phyloP scores from a whole-genome alignment of 148 eudicot species.

The Fagopyrum homotropicum region DNA sequence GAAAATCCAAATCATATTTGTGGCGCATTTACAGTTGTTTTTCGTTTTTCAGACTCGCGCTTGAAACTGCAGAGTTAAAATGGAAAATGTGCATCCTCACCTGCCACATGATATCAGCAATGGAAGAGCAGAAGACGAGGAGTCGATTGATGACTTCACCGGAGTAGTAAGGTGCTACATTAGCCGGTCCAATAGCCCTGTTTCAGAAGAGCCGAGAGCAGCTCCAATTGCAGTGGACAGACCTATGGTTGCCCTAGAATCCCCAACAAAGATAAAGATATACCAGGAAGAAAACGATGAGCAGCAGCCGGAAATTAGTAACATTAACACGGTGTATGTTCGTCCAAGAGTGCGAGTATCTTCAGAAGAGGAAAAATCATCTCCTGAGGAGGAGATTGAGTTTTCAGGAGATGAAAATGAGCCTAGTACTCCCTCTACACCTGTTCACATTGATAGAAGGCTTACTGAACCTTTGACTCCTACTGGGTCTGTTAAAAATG shows the following conservation, averaged over 20 bases:
- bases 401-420: constrained; percentile 10
- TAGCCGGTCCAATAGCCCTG: background rate
- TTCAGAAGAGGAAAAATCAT: constrained; percentile 3
- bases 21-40: background rate
- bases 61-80: background rate
- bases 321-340: background rate
- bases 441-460: constrained; percentile 28
- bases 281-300: background rate
- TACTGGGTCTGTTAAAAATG: constrained; percentile 79
- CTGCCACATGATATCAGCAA: background rate
- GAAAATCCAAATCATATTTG: background rate
- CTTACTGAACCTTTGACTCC: constrained; percentile 80
- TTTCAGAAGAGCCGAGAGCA: background rate
- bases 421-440: constrained; percentile 23
- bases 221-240: background rate
- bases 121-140: background rate
- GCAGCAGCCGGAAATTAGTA: background rate
- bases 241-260: background rate
- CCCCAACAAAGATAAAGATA: background rate
- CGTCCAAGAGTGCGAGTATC: constrained; percentile 9
- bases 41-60: background rate
- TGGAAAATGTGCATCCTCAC: background rate
- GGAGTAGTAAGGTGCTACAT: background rate
- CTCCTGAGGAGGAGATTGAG: background rate
- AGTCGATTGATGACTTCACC: background rate